phyloP scores from a whole-genome alignment of 164 flowering plant species.

The Buxus sempervirens region DNA sequence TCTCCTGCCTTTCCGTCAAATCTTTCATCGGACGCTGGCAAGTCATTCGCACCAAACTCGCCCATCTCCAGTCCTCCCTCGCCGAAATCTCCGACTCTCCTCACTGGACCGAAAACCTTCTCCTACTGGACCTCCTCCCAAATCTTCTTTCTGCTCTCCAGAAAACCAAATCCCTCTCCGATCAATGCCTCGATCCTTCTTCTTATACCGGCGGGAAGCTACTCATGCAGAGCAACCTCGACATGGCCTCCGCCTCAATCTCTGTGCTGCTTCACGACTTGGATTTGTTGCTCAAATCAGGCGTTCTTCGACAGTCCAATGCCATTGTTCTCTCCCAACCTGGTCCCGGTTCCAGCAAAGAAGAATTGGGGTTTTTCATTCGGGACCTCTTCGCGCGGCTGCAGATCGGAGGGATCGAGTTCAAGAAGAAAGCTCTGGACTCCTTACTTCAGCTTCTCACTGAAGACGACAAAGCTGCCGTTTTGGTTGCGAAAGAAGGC shows the following conservation, averaged over 20 bases:
- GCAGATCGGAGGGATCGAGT: slow-evolving; percentile 77
- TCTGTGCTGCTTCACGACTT: slow-evolving; percentile 52
- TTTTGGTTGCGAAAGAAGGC: slow-evolving; percentile 54
- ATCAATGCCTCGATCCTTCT: slow-evolving; percentile 34
- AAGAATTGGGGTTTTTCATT: slow-evolving; percentile 52
- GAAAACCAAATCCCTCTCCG: slow-evolving; percentile 41
- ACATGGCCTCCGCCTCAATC: slow-evolving; percentile 55
- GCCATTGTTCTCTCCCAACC: slow-evolving; percentile 79
- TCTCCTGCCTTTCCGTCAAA: slow-evolving; percentile 36
- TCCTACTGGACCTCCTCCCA: slow-evolving; percentile 57
- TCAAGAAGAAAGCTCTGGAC: slow-evolving; percentile 68
- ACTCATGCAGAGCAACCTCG: slow-evolving; percentile 76
- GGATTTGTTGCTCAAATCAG: slow-evolving; percentile 66
- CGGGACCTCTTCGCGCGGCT: slow-evolving; percentile 66
- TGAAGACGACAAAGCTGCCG: slow-evolving; percentile 45
- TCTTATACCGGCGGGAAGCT: slow-evolving; percentile 62
- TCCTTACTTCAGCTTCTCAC: slow-evolving; percentile 54
- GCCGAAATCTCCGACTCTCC: slow-evolving; percentile 38
- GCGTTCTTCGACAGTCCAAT: slow-evolving; percentile 56
- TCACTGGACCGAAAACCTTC: slow-evolving; percentile 49
- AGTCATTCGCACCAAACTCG: slow-evolving; percentile 38
- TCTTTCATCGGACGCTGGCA: slow-evolving; percentile 57
- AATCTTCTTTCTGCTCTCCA: slow-evolving; percentile 48
- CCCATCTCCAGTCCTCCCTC: slow-evolving; percentile 32
- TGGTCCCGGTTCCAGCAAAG: slow-evolving; percentile 38